Evolutionary conservation across 106 monocot species (phyloP).

Genomic region (Acorus calamus): DNA sequence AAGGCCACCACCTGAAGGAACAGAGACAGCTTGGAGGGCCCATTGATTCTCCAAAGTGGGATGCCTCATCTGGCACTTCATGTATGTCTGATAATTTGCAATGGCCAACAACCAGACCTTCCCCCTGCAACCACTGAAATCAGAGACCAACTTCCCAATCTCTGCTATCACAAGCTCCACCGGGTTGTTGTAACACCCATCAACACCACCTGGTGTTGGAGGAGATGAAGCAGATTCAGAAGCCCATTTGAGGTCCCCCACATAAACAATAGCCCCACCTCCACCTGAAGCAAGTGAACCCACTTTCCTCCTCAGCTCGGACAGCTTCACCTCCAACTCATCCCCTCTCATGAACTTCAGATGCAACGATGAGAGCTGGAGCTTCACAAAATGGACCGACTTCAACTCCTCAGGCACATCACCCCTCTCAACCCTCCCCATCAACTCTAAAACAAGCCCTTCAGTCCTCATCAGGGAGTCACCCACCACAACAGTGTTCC

Average conservation of each 20-base stretch:
- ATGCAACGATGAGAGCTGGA: conserved; percentile 54
- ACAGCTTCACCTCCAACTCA: conserved; percentile 53
- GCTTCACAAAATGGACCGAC: conserved; percentile 37
- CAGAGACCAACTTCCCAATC: conserved; percentile 42
- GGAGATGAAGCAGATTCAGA: conserved; percentile 11
- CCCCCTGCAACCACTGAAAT: conserved; percentile 20
- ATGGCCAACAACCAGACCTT: conserved; percentile 73
- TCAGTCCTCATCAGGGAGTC: conserved; percentile 57
- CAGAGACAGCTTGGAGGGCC: conserved; percentile 71
- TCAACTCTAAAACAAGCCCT: conserved; percentile 47
- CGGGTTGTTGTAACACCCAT: conserved; percentile 10
- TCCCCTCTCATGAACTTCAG: conserved; percentile 47
- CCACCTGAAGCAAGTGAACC: conserved; percentile 18
- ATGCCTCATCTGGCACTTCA: conserved; percentile 61
- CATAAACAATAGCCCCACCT: conserved; percentile 36
- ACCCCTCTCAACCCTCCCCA: conserved; percentile 53
- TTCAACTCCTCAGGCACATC: conserved; percentile 70
- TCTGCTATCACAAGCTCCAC: conserved; percentile 52
- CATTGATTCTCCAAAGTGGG: conserved; percentile 64
- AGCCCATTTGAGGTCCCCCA: conserved; percentile 76
- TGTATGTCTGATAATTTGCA: conserved; percentile 74
- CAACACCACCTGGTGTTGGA: conserved; percentile 12
- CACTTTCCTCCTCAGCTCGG: conserved; percentile 53
- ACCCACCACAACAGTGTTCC: conserved; percentile 52
- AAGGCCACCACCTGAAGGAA: conserved; percentile 70